A percentile compares a stretch with the other conserved stretches of the same genome.
phyloP scores from a whole-genome alignment of 176 grass and related monocot genomes.

The Triticum dicoccoides region DNA sequence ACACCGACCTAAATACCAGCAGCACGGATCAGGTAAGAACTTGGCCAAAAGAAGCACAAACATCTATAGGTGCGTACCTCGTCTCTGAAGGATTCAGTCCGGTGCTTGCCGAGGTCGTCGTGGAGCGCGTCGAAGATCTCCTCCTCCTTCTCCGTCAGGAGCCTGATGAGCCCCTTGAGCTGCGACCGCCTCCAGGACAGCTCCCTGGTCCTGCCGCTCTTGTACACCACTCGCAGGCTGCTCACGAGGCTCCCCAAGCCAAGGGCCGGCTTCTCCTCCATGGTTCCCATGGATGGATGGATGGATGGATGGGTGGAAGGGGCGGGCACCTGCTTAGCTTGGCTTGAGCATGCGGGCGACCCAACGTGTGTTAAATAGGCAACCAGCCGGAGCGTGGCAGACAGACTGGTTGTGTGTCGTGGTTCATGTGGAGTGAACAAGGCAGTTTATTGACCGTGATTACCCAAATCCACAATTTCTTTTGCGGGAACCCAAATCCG shows the following conservation, averaged over 20 bases:
- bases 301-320: not conserved
- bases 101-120: conserved; percentile 64
- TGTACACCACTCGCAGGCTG: conserved; percentile 37
- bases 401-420: not conserved
- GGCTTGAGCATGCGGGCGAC: not conserved
- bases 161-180: conserved; percentile 44
- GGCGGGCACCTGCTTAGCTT: not conserved
- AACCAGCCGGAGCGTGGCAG: no score
- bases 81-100: conserved; percentile 56
- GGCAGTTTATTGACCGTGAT: no score
- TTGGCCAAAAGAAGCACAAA: not conserved
- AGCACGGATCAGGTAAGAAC: not conserved
- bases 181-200: conserved; percentile 58
- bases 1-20: conserved; percentile 40
- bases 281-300: not conserved
- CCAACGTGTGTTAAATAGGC: conserved; percentile 18
- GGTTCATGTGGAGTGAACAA: no score
- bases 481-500: no score
- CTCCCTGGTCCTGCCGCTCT: conserved; percentile 57
- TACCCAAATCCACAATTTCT: no score
- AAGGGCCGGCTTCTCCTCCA: not conserved
- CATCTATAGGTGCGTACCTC: conserved; percentile 28
- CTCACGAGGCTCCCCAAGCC: conserved; percentile 1
- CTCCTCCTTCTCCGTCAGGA: conserved; percentile 63
- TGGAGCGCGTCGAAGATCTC: conserved; percentile 55